Conservation (phyloP, 495 filamentous ascomycete genomes). For the Aspergillus coremiiformis region DNA sequence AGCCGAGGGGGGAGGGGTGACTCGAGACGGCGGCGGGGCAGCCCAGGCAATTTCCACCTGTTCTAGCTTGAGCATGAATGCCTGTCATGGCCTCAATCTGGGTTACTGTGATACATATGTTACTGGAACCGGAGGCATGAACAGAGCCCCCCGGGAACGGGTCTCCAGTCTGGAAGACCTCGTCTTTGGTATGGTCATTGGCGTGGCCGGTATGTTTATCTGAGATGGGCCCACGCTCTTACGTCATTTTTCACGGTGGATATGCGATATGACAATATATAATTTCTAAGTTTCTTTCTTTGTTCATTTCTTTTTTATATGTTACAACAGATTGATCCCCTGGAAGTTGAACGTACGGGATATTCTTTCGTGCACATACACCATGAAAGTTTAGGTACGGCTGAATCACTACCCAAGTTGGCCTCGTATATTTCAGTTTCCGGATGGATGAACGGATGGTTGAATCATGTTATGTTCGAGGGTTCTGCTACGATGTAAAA, state of each 20-base stretch:
- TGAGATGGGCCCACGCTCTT: slow-evolving; percentile 16
- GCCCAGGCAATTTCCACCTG: slow-evolving; percentile 56
- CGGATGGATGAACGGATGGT: neutral
- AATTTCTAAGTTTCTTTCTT: neutral
- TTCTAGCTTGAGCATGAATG: slow-evolving; percentile 51
- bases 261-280: slow-evolving; percentile 6
- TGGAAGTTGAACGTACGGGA: neutral
- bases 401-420: neutral
- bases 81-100: slow-evolving; percentile 52
- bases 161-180: slow-evolving; percentile 34
- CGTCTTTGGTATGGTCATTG: slow-evolving; percentile 35
- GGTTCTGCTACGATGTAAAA: neutral
- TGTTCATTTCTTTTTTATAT: neutral
- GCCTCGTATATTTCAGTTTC: neutral
- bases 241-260: neutral
- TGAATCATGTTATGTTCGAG: neutral
- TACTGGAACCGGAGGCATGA: slow-evolving; percentile 29
- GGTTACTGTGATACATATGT: slow-evolving; percentile 44
- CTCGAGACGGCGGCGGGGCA: slow-evolving; percentile 54
- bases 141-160: slow-evolving; percentile 21
- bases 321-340: neutral
- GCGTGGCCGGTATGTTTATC: slow-evolving; percentile 39
- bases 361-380: neutral
- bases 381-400: neutral
- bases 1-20: slow-evolving; percentile 43